Percentiles rank a stretch among this genome's conserved stretches.
phyloP scores from a whole-genome alignment of 345 rosid genomes.

The Jatropha curcas region DNA sequence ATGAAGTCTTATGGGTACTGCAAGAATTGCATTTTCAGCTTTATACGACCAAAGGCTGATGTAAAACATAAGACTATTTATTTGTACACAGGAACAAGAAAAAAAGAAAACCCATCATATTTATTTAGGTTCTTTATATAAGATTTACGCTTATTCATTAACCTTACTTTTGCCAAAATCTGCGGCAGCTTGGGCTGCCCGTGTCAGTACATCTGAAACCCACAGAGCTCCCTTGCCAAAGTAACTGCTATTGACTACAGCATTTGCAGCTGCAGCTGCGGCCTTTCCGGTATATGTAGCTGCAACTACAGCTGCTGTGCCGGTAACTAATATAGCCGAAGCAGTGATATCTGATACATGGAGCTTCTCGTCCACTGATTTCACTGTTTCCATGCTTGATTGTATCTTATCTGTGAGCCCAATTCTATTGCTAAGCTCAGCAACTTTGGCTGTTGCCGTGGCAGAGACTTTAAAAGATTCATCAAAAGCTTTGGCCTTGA shows the following conservation, averaged over 20 bases:
- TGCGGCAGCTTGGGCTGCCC: constrained; percentile 70
- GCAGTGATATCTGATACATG: constrained; percentile 68
- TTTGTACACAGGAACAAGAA: not conserved
- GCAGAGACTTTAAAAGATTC: constrained; percentile 63
- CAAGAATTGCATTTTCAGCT: too few relatives aligned
- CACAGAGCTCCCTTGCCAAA: constrained; percentile 83
- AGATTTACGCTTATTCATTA: constrained; percentile 26
- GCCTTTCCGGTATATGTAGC: constrained; percentile 60
- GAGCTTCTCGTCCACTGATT: constrained; percentile 65
- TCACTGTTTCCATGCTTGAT: constrained; percentile 57
- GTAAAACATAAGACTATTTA: not conserved
- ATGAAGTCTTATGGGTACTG: too few relatives aligned
- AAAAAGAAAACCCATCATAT: too few relatives aligned
- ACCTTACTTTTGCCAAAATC: constrained; percentile 57
- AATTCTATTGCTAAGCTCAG: constrained; percentile 61
- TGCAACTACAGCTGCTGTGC: constrained; percentile 69
- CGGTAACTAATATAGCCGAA: constrained; percentile 59
- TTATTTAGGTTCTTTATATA: too few relatives aligned
- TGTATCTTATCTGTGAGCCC: constrained; percentile 70
- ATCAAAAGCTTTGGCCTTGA: constrained; percentile 74
- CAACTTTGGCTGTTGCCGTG: constrained; percentile 57
- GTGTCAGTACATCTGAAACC: constrained; percentile 67
- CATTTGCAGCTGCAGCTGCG: constrained; percentile 62
- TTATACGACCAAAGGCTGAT: too few relatives aligned
- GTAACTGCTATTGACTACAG: constrained; percentile 67